Evolutionary conservation across 73 alveolate genomes (phyloP).

Genomic region (Blepharisma stoltei): DNA sequence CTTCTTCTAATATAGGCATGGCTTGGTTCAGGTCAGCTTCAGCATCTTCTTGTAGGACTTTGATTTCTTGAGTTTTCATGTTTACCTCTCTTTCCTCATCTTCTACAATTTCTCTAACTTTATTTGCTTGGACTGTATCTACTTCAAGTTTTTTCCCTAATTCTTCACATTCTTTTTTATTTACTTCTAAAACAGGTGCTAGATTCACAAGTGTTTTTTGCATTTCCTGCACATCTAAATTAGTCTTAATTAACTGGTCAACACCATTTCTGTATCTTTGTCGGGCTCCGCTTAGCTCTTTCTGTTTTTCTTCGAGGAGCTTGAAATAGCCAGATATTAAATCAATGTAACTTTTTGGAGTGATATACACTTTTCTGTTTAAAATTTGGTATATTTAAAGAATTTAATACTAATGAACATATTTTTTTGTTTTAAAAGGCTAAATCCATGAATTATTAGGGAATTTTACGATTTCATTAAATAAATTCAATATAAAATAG

Average conservation of each 20-base stretch:
- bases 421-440: no score
- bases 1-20: constrained; percentile 90
- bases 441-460: no score
- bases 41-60: constrained; percentile 89
- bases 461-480: no score
- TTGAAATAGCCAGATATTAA: constrained; percentile 72
- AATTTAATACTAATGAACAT: no score
- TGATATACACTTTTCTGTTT: constrained; percentile 95
- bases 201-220: constrained; percentile 77
- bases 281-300: constrained; percentile 72
- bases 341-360: constrained; percentile 99
- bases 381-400: constrained; percentile 36
- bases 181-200: constrained; percentile 84
- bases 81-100: constrained; percentile 93
- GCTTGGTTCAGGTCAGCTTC: constrained; percentile 92
- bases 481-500: no score
- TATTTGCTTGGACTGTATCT: constrained; percentile 60
- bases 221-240: constrained; percentile 74
- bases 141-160: constrained; percentile 45
- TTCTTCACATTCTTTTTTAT: constrained; percentile 69
- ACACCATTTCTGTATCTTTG: constrained; percentile 54
- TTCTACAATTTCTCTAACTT: constrained; percentile 80
- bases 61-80: constrained; percentile 65
- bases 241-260: constrained; percentile 77
- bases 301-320: constrained; percentile 44